Evolutionary conservation across 2,329 filamentous ascomycete genomes (phyloP), one percentile per base, ranked within the genome.

Genomic region (Ophiobolus disseminans): DNA sequence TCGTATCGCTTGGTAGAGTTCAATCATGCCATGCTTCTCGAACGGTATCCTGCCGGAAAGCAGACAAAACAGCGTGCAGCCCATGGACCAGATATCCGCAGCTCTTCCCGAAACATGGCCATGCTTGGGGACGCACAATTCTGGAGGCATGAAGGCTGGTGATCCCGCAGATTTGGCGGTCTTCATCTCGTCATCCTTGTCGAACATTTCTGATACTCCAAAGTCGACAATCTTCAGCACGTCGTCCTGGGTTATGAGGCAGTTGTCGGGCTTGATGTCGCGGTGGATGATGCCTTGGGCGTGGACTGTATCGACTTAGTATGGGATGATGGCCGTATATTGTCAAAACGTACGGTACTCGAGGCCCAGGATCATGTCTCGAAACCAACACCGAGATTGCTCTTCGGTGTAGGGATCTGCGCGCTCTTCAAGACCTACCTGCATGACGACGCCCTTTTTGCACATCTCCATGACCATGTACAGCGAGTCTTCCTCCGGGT

Each of bases 391-490:
- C 40, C 94, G 85, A 68, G 92, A 97, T 43, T 82, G 81, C 63
- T 97, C 91, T 54, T 89, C 84, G 21, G 85, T 81, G 70, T 97
- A 97, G 0, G 94, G 92, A 53, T 88, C 85, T 14, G 91, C 89
- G 48, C 82, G 80, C 63, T 96, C 88, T 50, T 89, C 88, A n/a
- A 97, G 77, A 3, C 90, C 91, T 45, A 99, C 90, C 66, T 92
- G 93, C 92, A 97, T 97, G 41, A 97, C 85, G 17, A 97, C 93
- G 1, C 94, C 94, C 72, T 97, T 97, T 68, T 96, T 94, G 78
- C 94, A 99, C 90, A 97, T 96, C 73, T 99, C 94, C 73, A 99
- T 82, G 17, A 99, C 94, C 90, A 99, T 97, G 76, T 97, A 99
- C 10, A 99, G 77, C 3, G 92, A 96, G 73, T 99, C 94, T 68